Evolutionary conservation across 169 alveolate genomes (phyloP), one percentile per base, ranked within the genome.

Genomic region (Plasmodium chabaudi): DNA sequence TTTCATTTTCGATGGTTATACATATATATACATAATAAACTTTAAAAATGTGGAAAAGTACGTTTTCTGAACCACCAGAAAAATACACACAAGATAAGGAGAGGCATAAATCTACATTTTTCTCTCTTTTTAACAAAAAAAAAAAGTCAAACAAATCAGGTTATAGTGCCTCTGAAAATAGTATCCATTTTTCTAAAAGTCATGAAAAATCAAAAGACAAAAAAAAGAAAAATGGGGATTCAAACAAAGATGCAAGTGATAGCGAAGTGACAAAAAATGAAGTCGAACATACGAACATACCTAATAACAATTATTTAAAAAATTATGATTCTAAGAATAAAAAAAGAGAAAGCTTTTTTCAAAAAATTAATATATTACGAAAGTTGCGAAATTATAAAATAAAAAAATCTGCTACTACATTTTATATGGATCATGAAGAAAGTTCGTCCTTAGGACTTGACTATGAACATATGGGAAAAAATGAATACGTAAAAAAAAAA

Each of bases 271-370:
- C 13, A 2, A 71, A 42, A 10, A 19, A 19, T 56, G 25, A 9
- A n/a, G 59, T 44, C 49, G 49, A 34, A 72, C 42, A 55, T 19
- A 19, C 72, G 15, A 46, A 27, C n/a, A 55, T 27, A 6, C 42
- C 25, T 44, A 13, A 51, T 5, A 25, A 9, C 49, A 23, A 34
- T 51, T 17, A 77, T 63, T 23, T 6, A 25, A 64, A 77, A 19
- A 49, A 49, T 67, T 53, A 13, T 64, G 13, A 79, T 53, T 15
- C 44, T 34, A 79, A 64, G 67, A 79, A 67, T 7, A 34, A 34
- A 15, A 79, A 79, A 51, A 79, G 84, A 79, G 89, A 79, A 79
- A 79, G 89, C 21, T 79, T 79, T 67, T 79, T 79, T 59, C 73
- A 79, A 79, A 79, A 79, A 67, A 79, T 79, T 60, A 79, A 79